Base-by-base conservation (phyloP, 495 filamentous ascomycete genomes). In the Lichina pygmaea region DNA sequence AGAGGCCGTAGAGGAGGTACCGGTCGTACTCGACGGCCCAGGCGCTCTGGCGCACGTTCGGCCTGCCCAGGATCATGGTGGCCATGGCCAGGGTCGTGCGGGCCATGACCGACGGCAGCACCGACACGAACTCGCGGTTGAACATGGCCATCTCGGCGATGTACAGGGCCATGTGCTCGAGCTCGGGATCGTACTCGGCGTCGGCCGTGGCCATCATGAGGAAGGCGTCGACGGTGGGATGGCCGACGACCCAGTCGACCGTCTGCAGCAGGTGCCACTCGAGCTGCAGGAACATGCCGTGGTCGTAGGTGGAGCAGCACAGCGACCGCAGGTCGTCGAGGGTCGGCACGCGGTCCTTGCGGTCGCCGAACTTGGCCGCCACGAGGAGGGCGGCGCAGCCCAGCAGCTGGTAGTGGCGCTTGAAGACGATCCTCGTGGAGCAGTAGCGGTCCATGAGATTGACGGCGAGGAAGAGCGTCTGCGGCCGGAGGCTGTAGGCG, bases 261-360 rank as follows among this genome's bases (percentile, higher is more conserved):
- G 89, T 95, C 61, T 92, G 85, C 52, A 99, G 68, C 8, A 99
- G 89, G 59, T 99, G 89, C 86, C 92, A 94, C 60, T 99, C 89
- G 91, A 99, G 95, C 61, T 99, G 89, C 12, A 81, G 86, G 62
- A 99, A 99, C 89, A 99, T 95, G 57, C 93, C 89, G 11, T 93
- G 86, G 57, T 99, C 89, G 58, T 99, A 99, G 24, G 94, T 71
- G 13, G 78, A 81, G 66, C 91, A 95, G 66, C 89, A 99, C 91
- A 99, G 95, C 44, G 84, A 85, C 67, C 91, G 93, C 48, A 99
- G 65, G 53, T 99, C 89, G 55, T 80, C 74, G 58, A 99, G 86
- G 36, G 85, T 85, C 12, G 89, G 89, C 7, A 99, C 91, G 17
- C 82, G 70, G 53, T 99, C 89, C 67, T 99, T 99, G 63, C 80